A percentile compares a stretch with the other conserved stretches of the same genome.
These are phyloP conservation scores for Austroboletus novae-zelandiae DNA, from an alignment of 1,284 basidiomycete species.

Conservation along the genomic window DNA sequence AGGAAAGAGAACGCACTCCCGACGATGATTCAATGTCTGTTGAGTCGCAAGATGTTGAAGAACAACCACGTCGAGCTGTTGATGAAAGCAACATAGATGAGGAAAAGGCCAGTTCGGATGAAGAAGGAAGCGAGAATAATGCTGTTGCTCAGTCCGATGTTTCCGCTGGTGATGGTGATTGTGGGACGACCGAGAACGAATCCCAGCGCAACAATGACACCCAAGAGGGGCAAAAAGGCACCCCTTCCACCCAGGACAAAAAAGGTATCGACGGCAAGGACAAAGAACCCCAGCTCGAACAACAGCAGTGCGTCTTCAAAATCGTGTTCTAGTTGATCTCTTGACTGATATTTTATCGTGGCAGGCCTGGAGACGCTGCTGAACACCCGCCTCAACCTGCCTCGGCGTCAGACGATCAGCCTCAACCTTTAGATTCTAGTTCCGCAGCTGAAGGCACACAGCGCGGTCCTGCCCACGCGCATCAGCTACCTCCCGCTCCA, in stretches of 20 bases:
- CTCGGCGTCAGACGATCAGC: constrained; percentile 13
- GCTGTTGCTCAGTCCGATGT: constrained; percentile 43
- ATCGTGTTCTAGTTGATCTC: not conserved
- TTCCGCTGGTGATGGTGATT: constrained; percentile 34
- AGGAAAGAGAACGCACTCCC: constrained; percentile 22
- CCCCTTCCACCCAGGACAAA: constrained; percentile 15
- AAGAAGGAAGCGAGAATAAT: constrained; percentile 28
- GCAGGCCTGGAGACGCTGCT: constrained; percentile 8
- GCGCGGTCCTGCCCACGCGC: constrained; percentile 44
- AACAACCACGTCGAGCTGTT: constrained; percentile 18
- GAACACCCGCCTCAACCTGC: constrained; percentile 8
- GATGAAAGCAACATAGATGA: constrained; percentile 15
- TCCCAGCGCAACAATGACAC: constrained; percentile 16
- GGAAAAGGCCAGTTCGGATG: constrained; percentile 29
- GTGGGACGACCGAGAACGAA: constrained; percentile 19
- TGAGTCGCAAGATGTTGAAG: constrained; percentile 15
- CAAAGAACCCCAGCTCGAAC: constrained; percentile 16
- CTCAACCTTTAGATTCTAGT: constrained; percentile 31
- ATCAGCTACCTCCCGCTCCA: constrained; percentile 34
- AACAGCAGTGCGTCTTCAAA: constrained; percentile 32
- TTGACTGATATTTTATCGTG: not conserved
- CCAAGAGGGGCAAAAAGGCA: constrained; percentile 21
- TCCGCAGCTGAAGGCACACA: constrained; percentile 42
- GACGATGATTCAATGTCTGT: constrained; percentile 22
- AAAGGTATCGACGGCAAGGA: constrained; percentile 26